Percentiles rank a stretch among this genome's conserved stretches.
phyloP scores from a whole-genome alignment of 148 eudicot genomes.

The Fagopyrum homotropicum region DNA sequence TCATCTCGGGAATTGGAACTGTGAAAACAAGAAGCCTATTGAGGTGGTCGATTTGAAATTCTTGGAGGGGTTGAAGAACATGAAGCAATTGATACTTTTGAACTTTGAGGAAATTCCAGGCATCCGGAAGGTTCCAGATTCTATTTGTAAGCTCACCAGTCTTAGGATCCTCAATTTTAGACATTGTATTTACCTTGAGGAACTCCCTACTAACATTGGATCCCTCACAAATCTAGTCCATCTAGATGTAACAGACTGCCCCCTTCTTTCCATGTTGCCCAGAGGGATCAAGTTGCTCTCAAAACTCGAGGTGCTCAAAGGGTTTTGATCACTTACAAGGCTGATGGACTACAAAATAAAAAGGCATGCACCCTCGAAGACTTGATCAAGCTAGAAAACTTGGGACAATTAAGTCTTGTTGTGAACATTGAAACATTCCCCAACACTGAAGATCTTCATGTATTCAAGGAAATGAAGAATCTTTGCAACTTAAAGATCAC shows the following conservation, averaged over 20 bases:
- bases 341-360: not conserved
- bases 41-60: slow-evolving; percentile 26
- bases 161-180: too few relatives aligned
- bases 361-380: slow-evolving; percentile 27
- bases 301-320: slow-evolving; percentile 38
- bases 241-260: slow-evolving; percentile 46
- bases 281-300: slow-evolving; percentile 22
- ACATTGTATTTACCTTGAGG: too few relatives aligned
- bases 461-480: not conserved
- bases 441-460: not conserved
- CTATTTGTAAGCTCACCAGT: too few relatives aligned
- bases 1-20: slow-evolving; percentile 43
- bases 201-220: too few relatives aligned
- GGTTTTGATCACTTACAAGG: slow-evolving; percentile 31
- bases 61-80: slow-evolving; percentile 20
- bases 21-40: slow-evolving; percentile 14
- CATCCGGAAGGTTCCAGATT: too few relatives aligned
- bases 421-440: slow-evolving; percentile 21
- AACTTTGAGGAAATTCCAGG: too few relatives aligned
- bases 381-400: slow-evolving; percentile 16
- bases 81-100: too few relatives aligned
- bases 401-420: slow-evolving; percentile 30
- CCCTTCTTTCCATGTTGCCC: slow-evolving; percentile 35
- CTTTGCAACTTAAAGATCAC: not conserved
- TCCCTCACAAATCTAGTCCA: too few relatives aligned